A percentile compares a stretch with the other conserved stretches of the same genome.
Conservation (phyloP, 192 early-diverging fungal genomes). For the Dissophora ornata region DNA sequence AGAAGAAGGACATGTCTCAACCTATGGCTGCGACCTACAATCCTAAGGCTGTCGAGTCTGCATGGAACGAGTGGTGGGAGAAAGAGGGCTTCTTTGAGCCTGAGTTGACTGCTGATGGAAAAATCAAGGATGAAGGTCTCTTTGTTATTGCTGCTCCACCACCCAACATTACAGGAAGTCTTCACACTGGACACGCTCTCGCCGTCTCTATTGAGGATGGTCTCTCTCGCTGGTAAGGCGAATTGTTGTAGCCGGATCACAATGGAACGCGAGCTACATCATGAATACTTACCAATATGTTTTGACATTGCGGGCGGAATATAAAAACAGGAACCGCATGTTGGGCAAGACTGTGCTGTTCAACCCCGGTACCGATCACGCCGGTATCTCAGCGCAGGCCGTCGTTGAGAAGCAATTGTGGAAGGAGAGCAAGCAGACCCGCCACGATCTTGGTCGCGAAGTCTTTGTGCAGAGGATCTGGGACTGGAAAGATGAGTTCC, state of each 20-base stretch:
- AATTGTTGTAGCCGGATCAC: background rate
- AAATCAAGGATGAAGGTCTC: conserved; percentile 76
- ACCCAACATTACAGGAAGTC: conserved; percentile 98
- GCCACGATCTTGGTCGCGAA: conserved; percentile 95
- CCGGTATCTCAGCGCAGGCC: conserved; percentile 96
- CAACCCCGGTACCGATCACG: conserved; percentile 96
- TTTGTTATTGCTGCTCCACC: conserved; percentile 97
- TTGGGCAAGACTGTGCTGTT: conserved; percentile 94
- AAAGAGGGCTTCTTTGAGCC: conserved; percentile 93
- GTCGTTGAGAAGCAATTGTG: conserved; percentile 97
- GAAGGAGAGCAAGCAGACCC: conserved; percentile 84
- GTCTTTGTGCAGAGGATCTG: conserved; percentile 89
- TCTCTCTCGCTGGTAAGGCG: conserved; percentile 84
- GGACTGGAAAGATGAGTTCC: conserved; percentile 95
- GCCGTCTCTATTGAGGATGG: conserved; percentile 95
- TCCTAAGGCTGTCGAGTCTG: conserved; percentile 89
- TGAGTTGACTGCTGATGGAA: conserved; percentile 74
- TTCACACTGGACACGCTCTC: conserved; percentile 96
- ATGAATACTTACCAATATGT: background rate
- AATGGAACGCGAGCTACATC: too few species aligned
- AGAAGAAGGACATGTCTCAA: conserved; percentile 82
- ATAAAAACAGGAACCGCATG: conserved; percentile 84
- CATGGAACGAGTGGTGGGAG: conserved; percentile 99
- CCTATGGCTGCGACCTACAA: conserved; percentile 88
- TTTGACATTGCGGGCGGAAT: background rate